Evolutionary conservation across 2,329 filamentous ascomycete species (phyloP).

Genomic region (Colletotrichum sp.): DNA sequence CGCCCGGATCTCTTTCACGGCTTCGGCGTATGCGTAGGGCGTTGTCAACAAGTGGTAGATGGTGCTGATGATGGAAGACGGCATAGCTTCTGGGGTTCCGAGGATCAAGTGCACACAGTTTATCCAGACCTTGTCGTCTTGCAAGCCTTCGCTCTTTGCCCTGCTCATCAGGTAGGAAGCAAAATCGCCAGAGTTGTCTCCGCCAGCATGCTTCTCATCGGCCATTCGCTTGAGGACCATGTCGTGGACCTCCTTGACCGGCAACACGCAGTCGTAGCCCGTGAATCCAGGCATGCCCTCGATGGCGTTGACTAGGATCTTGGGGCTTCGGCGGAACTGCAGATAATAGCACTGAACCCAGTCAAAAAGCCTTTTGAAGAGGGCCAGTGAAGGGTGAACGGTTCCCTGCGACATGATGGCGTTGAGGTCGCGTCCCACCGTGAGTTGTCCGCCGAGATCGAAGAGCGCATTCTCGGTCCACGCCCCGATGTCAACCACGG

Average conservation of each 20-base stretch:
- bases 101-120: slow-evolving; percentile 26
- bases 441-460: not conserved
- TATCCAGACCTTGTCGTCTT: slow-evolving; percentile 5
- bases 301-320: not conserved
- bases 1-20: slow-evolving; percentile 42
- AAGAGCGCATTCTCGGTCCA: not conserved
- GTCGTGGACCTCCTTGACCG: not conserved
- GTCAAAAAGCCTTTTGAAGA: not conserved
- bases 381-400: not conserved
- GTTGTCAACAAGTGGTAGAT: slow-evolving; percentile 42
- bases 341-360: not conserved
- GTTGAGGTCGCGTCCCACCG: not conserved
- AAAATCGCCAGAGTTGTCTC: not conserved
- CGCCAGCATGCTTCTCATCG: not conserved
- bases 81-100: slow-evolving; percentile 50
- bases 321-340: not conserved
- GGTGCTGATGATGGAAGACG: slow-evolving; percentile 42
- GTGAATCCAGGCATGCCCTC: not conserved
- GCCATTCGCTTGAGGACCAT: not conserved
- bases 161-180: not conserved
- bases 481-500: not conserved
- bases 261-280: not conserved
- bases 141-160: not conserved
- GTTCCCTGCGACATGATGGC: not conserved
- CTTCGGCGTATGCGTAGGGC: slow-evolving; percentile 29